Conservation (phyloP, 345 rosid species). For the Lagerstroemia speciosa region DNA sequence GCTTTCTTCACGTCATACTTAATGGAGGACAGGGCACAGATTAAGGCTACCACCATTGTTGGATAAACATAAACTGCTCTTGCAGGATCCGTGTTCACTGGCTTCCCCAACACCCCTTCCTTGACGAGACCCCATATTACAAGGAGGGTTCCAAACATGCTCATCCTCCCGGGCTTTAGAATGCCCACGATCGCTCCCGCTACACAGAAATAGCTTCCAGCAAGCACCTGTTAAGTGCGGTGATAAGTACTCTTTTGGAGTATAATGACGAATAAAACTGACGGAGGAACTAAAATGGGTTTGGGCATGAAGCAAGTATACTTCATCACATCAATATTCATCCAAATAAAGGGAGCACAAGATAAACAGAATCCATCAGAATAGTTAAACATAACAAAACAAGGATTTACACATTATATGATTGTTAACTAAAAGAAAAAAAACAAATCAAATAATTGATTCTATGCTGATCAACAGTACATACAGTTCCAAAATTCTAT, state of each 20-base stretch:
- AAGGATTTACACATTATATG: background rate
- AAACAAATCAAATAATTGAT: background rate
- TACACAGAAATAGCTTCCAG: constrained; percentile 86
- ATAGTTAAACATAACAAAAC: background rate
- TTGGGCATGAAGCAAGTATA: background rate
- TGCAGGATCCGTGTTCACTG: constrained; percentile 57
- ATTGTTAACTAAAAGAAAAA: too few relatives aligned
- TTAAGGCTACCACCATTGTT: constrained; percentile 60
- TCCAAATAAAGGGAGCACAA: background rate
- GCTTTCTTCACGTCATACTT: constrained; percentile 80
- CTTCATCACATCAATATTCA: background rate
- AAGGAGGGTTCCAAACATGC: constrained; percentile 83
- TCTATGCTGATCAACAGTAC: background rate
- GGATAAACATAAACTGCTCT: constrained; percentile 68
- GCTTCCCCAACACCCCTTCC: constrained; percentile 84
- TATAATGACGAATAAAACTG: background rate
- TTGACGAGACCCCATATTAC: constrained; percentile 87
- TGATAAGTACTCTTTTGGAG: background rate
- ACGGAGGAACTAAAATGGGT: background rate
- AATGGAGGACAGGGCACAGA: constrained; percentile 76
- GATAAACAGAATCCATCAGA: background rate
- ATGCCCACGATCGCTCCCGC: constrained; percentile 81
- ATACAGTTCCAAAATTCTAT: background rate
- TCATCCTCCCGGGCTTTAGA: constrained; percentile 85
- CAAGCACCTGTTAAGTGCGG: constrained; percentile 54